Base-by-base conservation (phyloP, 2,329 filamentous ascomycete genomes). In the Dothideomycetes sp. region DNA sequence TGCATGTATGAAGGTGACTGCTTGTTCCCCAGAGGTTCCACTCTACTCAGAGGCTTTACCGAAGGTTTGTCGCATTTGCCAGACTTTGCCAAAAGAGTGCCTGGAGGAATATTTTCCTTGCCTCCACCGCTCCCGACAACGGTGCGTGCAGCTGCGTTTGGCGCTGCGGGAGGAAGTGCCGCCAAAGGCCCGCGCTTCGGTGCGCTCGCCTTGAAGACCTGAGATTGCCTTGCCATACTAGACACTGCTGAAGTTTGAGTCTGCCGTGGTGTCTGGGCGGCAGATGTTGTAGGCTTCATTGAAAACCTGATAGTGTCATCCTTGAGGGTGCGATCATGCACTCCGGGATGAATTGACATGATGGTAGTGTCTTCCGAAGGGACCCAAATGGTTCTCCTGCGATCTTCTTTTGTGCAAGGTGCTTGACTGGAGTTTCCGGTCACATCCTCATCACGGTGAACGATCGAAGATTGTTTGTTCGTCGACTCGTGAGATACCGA, bases 41-140 rank as follows among this genome's bases (percentile, higher is more conserved):
- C 31, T 17, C 23, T 34, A 18, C 9, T 41, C 2, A 28, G 4
- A 4, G 38, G 13, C 15, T 30, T 34, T 4, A 23, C 12, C 6
- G 24, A 3, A 16, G 33, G n/a, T 9, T 42, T 42, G 3, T 36
- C 40, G 7, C 8, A 5, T 20, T 42, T 42, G 33, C 15, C 25
- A n/a, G 17, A 11, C 13, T 22, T 10, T n/a, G 31, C 20, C 12
- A 29, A 19, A 24, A 34, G 16, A 16, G 19, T 15, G 4, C 67
- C 68, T 1, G 75, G 76, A 11, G 74, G 74, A 4, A 78, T 52
- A 47, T 80, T 81, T 54, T 80, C 76, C 50, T 81, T 81, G 5
- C 76, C 76, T 4, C 67, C 67, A n/a, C 29, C 25, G 16, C 24
- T 33, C 8, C 34, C 34, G 28, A 31, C 27, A 3, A 29, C 34